A percentile compares a stretch with the other conserved stretches of the same genome.
Evolutionary conservation across 164 flowering plant species (phyloP).

Genomic region (Vitis cinerea): DNA sequence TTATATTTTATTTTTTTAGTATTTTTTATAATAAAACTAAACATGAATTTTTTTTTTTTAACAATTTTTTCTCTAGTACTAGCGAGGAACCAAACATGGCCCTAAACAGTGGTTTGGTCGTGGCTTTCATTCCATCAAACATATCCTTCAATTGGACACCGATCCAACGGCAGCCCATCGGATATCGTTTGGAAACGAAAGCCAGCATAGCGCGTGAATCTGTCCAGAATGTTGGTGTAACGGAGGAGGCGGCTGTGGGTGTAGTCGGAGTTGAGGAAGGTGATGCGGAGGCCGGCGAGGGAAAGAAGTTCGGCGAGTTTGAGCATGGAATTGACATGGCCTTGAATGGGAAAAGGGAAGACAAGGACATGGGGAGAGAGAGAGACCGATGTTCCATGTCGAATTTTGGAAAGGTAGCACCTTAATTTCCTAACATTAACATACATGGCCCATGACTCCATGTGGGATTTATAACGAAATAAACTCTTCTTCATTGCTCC

Average conservation of each 20-base stretch:
- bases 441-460: too few relatives aligned
- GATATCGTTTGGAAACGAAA: constrained; percentile 19
- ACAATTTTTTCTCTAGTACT: too few relatives aligned
- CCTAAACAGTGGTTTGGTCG: too few relatives aligned
- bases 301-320: constrained; percentile 23
- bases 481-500: too few relatives aligned
- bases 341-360: constrained; percentile 14
- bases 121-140: too few relatives aligned
- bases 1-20: too few relatives aligned
- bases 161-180: constrained; percentile 22
- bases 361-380: constrained; percentile 10
- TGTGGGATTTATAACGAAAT: too few relatives aligned
- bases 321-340: constrained; percentile 10
- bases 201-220: constrained; percentile 8
- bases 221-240: constrained; percentile 4
- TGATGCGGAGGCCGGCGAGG: constrained; percentile 14
- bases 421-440: too few relatives aligned
- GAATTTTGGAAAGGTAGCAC: too few relatives aligned
- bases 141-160: constrained; percentile 1
- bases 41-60: too few relatives aligned
- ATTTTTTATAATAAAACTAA: too few relatives aligned
- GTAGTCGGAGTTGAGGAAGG: constrained; percentile 21
- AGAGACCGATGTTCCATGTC: background rate
- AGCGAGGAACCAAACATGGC: too few relatives aligned
- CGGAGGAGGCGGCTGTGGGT: constrained; percentile 21